Base-by-base conservation (phyloP, 139 green algal species). In the Tetraselmis chui region DNA sequence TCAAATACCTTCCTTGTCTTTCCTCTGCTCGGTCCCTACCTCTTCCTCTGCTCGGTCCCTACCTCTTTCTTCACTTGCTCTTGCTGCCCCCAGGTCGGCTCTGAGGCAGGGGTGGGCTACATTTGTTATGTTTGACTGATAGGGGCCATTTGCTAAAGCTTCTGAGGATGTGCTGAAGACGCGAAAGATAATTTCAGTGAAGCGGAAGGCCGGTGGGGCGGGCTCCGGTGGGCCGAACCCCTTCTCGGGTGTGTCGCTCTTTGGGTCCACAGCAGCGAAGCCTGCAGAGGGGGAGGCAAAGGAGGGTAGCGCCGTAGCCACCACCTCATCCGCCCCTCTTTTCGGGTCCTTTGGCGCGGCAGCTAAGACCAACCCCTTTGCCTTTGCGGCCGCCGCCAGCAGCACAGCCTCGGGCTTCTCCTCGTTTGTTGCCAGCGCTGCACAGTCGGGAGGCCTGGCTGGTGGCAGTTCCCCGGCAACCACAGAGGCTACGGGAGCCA, bases 121-220 rank as follows among this genome's bases (percentile, higher is more conserved):
- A 5, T 18, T 25, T 67, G 45, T 67, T 67, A 67, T 67, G 45
- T 5, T 18, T 67, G 18, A 67, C 45, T 67, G 45, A 18, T 67
- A 67, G 45, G 45, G 88, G 2, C 83, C 78, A 30, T 95, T 93
- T 84, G 79, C 82, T 5, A 87, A 86, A 11, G 91, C 91, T n/a
- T 78, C 78, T 28, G 85, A 92, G 74, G 87, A 88, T 18, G 88
- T 89, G 28, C 77, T 95, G 76, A 88, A 86, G 79, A 76, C 83
- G 27, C 81, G 91, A 1, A 91, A 89, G 45, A 90, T 94, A 25
- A 31, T 94, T 1, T 67, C 45, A 18, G 45, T 67, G 45, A 67
- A 67, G 45, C 45, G 45, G 11, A 81, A 79, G 23, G 90, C 84
- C 0, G 79, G 86, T 2, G 83, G 90, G 25, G 76, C 30, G 77